Evolutionary conservation across 169 alveolate species (phyloP).

Genomic region (Plasmodium reichenowi): DNA sequence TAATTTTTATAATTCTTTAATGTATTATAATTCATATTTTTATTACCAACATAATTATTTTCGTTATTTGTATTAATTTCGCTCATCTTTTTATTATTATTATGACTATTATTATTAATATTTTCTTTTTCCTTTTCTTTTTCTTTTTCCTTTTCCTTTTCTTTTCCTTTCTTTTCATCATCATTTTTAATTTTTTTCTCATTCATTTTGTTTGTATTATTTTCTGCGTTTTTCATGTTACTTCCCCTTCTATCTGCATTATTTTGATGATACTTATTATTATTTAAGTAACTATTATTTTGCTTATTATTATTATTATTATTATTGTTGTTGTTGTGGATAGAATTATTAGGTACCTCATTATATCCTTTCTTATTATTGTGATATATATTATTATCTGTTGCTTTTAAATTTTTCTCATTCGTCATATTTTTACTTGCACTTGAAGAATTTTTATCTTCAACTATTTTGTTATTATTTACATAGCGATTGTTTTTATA

Average conservation of each 20-base stretch:
- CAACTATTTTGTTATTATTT: conserved; percentile 30
- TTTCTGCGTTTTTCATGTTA: conserved; percentile 8
- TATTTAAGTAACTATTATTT: conserved; percentile 4
- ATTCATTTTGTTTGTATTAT: background rate
- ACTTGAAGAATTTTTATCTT: conserved; percentile 6
- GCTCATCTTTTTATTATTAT: background rate
- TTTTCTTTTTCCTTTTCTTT: conserved; percentile 6
- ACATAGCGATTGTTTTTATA: conserved; percentile 13
- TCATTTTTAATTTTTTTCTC: conserved; percentile 33
- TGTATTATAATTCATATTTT: conserved; percentile 23
- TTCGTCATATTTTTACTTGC: conserved; percentile 19
- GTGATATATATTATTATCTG: background rate
- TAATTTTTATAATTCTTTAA: conserved; percentile 46
- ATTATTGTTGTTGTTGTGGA: background rate
- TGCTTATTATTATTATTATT: conserved; percentile 15
- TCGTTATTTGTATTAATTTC: background rate
- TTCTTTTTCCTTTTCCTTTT: background rate
- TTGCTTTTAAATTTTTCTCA: conserved; percentile 21
- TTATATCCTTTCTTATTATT: conserved; percentile 17
- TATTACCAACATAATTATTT: conserved; percentile 3
- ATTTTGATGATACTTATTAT: conserved; percentile 10
- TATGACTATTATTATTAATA: background rate
- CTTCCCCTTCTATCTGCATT: conserved; percentile 18
- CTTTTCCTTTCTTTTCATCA: conserved; percentile 31
- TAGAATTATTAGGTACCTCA: background rate